These are phyloP conservation scores for Oryza coarctata DNA, from an alignment of 176 grass and related monocot species.

Conservation along the genomic window DNA sequence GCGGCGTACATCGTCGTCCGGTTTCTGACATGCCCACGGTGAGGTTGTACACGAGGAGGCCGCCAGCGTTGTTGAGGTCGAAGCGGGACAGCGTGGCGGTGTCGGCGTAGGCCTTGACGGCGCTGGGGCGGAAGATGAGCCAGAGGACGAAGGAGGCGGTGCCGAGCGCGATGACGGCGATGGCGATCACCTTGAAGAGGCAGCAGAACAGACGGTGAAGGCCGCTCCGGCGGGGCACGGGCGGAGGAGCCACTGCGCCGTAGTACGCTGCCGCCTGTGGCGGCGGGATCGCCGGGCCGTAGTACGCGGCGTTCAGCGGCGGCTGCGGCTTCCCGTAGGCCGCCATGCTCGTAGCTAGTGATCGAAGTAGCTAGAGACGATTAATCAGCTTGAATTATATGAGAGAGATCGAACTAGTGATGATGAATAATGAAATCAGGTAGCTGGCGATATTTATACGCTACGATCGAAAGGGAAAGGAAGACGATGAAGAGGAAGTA, in stretches of 20 bases:
- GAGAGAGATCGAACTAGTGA: neutral
- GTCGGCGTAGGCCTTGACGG: slow-evolving; percentile 46
- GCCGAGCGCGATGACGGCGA: slow-evolving; percentile 35
- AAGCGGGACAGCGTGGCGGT: slow-evolving; percentile 57
- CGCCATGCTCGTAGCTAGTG: slow-evolving; percentile 13
- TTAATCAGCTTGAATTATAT: neutral
- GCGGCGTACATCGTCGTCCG: too few relatives aligned
- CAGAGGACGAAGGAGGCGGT: slow-evolving; percentile 44
- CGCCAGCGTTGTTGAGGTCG: slow-evolving; percentile 21
- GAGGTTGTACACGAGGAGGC: slow-evolving; percentile 51
- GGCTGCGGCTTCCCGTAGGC: slow-evolving; percentile 43
- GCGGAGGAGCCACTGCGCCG: neutral
- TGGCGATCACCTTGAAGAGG: slow-evolving; percentile 40
- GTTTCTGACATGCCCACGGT: slow-evolving; percentile 47
- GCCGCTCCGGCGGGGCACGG: neutral
- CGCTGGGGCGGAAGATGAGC: slow-evolving; percentile 52
- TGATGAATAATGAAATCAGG: neutral
- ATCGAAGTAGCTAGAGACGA: too few relatives aligned
- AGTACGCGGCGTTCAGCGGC: slow-evolving; percentile 47
- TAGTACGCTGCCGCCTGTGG: slow-evolving; percentile 30
- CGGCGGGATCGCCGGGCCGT: slow-evolving; percentile 49
- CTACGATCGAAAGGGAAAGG: neutral
- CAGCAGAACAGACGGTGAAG: slow-evolving; percentile 31
- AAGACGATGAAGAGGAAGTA: neutral
- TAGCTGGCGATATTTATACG: slow-evolving; percentile 34